Percentiles rank a stretch among this genome's conserved stretches.
Conservation (phyloP, 179 eudicot genomes). For the Camellia oleifera region DNA sequence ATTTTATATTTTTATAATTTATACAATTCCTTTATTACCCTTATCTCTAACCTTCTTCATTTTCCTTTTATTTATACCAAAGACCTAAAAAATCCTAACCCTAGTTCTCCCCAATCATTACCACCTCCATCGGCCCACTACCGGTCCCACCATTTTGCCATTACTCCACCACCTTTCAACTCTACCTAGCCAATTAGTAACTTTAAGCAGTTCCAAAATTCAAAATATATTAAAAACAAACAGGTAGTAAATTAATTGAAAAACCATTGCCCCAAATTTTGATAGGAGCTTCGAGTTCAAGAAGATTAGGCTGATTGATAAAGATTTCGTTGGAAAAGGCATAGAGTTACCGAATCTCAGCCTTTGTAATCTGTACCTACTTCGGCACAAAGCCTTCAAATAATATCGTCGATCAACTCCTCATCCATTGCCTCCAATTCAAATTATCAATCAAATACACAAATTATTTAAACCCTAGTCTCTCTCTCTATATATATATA, state of each 20-base stretch:
- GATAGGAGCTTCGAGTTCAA: constrained; percentile 85
- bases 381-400: constrained; percentile 45
- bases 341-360: constrained; percentile 63
- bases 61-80: too few relatives aligned
- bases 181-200: not conserved
- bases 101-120: too few relatives aligned
- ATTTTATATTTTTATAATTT: too few relatives aligned
- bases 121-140: too few relatives aligned
- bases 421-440: constrained; percentile 46
- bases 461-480: not conserved
- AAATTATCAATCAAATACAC: not conserved
- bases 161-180: too few relatives aligned
- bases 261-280: constrained; percentile 60
- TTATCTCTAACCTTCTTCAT: too few relatives aligned
- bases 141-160: too few relatives aligned
- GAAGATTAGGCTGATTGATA: constrained; percentile 70
- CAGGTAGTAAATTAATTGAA: not conserved
- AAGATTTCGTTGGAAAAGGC: constrained; percentile 57
- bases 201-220: not conserved
- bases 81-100: too few relatives aligned
- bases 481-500: not conserved
- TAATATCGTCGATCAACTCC: constrained; percentile 45
- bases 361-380: constrained; percentile 55
- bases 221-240: not conserved
- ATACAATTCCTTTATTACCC: too few relatives aligned